These are phyloP conservation scores for Pseudogymnoascus verrucosus DNA, from an alignment of 2,329 filamentous ascomycete species.

Conservation along the genomic window DNA sequence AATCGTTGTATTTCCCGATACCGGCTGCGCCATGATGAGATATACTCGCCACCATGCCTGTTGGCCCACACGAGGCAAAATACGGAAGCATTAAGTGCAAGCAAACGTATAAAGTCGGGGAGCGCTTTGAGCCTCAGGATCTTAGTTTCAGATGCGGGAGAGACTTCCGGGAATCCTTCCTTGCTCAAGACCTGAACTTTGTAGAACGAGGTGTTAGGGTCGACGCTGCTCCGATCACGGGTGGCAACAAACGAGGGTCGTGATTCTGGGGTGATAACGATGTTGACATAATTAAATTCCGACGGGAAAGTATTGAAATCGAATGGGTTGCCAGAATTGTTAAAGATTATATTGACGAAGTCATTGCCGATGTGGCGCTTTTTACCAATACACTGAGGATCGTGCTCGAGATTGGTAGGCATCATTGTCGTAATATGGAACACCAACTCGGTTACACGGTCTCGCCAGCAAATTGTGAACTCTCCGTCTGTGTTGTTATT, in stretches of 20 bases:
- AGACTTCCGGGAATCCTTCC: constrained; percentile 83
- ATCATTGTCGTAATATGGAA: constrained; percentile 97
- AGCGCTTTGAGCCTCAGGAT: constrained; percentile 77
- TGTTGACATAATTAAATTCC: constrained; percentile 94
- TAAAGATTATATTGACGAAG: constrained; percentile 97
- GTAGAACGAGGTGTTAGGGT: constrained; percentile 55
- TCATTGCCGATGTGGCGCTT: constrained; percentile 96
- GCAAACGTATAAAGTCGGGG: constrained; percentile 75
- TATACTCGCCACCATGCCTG: constrained; percentile 68
- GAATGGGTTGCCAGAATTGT: constrained; percentile 87
- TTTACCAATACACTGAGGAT: constrained; percentile 71
- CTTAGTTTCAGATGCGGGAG: constrained; percentile 80
- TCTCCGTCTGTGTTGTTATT: constrained; percentile 72
- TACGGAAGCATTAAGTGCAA: constrained; percentile 88
- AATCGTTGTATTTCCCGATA: constrained; percentile 78
- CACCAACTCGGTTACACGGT: constrained; percentile 87
- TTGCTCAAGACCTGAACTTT: constrained; percentile 84
- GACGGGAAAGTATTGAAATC: constrained; percentile 87
- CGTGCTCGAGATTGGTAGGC: constrained; percentile 75
- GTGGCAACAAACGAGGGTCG: constrained; percentile 66
- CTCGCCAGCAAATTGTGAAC: constrained; percentile 88
- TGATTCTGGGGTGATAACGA: constrained; percentile 86
- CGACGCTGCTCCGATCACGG: constrained; percentile 35
- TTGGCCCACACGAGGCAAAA: constrained; percentile 87
- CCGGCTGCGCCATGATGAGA: constrained; percentile 83